Evolutionary conservation across 495 filamentous ascomycete genomes (phyloP), one percentile per base, ranked within the genome.

Genomic region (Margaritispora aquatica): DNA sequence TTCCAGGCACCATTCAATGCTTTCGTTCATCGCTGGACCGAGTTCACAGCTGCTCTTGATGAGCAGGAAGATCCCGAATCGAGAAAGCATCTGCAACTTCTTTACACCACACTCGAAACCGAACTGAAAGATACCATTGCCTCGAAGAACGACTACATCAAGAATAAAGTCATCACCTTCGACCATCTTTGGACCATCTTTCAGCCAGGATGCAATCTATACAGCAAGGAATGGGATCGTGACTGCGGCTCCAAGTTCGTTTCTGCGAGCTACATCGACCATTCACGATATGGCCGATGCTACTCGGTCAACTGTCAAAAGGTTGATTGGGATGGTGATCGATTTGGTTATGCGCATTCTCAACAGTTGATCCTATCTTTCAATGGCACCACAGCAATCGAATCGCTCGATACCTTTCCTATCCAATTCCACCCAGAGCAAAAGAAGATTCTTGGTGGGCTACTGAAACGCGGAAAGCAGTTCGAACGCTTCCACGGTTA

Each of bases 141-240:
- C 63, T 87, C 84, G 9, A 79, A 94, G 1, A 87, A 89, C 57
- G 90, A 91, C 0, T 76, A 96, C 59, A 78, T 96, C 24, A 84
- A 90, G 58, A 84, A 87, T 50, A 87, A 88, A 27, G 88, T 87
- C 56, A 96, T 97, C 69, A 96, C 90, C 8, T 96, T 90, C 59
- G 90, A 96, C 52, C 80, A 94, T 9, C 69, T 95, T 8, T 95
- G 92, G 92, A 90, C 91, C 1, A 73, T 97, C 5, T 92, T 91
- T 77, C 91, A 94, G 63, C 92, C 92, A 7, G 92, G 93, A 63
- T 87, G 88, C 11, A 81, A 93, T 31, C 85, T 86, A 1, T 93
- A 87, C 65, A 86, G 1, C 90, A 90, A 62, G 86, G 87, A 10
- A 83, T 80, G 55, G 73, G 47, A 23, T 15, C 59, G 59, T 26